These are phyloP conservation scores for Nemania diffusa DNA, from an alignment of 2,329 filamentous ascomycete genomes.

Conservation along the genomic window DNA sequence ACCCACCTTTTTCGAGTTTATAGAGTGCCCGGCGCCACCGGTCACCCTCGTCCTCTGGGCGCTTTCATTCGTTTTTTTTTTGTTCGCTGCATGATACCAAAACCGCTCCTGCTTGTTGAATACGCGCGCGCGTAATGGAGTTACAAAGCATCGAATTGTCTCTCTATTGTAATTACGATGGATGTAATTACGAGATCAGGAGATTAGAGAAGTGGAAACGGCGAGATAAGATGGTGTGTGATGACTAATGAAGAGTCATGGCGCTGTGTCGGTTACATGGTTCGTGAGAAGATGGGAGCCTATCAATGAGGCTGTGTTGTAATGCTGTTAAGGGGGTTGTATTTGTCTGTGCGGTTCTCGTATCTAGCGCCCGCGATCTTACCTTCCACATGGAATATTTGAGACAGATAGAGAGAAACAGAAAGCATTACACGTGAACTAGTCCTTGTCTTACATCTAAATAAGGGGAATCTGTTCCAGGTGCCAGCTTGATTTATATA, in stretches of 20 bases:
- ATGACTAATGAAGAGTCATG: slow-evolving; percentile 5
- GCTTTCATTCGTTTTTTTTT: slow-evolving; percentile 32
- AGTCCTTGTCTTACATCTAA: neutral
- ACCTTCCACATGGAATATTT: neutral
- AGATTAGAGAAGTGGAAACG: neutral
- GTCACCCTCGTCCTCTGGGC: slow-evolving; percentile 21
- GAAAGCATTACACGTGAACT: neutral
- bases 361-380: slow-evolving; percentile 11
- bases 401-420: neutral
- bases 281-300: neutral
- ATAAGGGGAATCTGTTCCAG: neutral
- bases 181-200: slow-evolving; percentile 4
- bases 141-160: slow-evolving; percentile 7
- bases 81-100: slow-evolving; percentile 34
- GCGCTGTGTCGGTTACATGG: neutral
- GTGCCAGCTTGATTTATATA: neutral
- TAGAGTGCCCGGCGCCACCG: slow-evolving; percentile 35
- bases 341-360: neutral
- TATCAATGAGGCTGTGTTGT: slow-evolving; percentile 3
- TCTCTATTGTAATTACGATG: slow-evolving; percentile 6
- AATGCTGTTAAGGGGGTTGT: slow-evolving; percentile 13
- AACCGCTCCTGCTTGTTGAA: slow-evolving; percentile 5
- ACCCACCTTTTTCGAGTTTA: neutral
- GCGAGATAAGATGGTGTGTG: neutral
- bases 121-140: slow-evolving; percentile 3